These are phyloP conservation scores for Pyrenopolyporus hunteri DNA, from an alignment of 495 filamentous ascomycete genomes.

Conservation along the genomic window DNA sequence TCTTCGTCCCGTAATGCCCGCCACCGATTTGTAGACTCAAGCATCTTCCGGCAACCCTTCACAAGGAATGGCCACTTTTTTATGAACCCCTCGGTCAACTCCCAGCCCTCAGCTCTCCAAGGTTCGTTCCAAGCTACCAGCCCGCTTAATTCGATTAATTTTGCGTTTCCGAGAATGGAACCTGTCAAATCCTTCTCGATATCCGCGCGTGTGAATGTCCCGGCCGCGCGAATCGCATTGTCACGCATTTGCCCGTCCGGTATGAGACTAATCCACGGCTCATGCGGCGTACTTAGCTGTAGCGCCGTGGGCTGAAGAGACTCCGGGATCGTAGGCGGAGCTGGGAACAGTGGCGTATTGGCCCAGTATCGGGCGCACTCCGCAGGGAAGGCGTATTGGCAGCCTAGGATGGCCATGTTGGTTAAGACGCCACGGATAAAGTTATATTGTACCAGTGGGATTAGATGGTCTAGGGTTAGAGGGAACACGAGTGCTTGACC, in stretches of 20 bases:
- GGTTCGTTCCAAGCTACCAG: slow-evolving; percentile 56
- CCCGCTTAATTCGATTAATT: slow-evolving; percentile 26
- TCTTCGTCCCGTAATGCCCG: slow-evolving; percentile 45
- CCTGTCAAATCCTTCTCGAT: slow-evolving; percentile 49
- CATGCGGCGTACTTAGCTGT: slow-evolving; percentile 51
- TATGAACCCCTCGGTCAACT: slow-evolving; percentile 49
- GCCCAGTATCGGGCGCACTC: slow-evolving; percentile 20
- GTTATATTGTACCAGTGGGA: slow-evolving; percentile 46
- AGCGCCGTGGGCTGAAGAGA: slow-evolving; percentile 56
- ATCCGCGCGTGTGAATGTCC: slow-evolving; percentile 52
- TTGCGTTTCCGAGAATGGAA: slow-evolving; percentile 7
- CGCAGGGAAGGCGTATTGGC: slow-evolving; percentile 19
- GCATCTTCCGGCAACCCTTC: slow-evolving; percentile 45
- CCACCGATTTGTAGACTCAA: slow-evolving; percentile 53
- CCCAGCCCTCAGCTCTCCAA: slow-evolving; percentile 52
- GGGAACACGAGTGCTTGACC: slow-evolving; percentile 28
- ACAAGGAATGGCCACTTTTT: slow-evolving; percentile 53
- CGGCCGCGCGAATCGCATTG: slow-evolving; percentile 52
- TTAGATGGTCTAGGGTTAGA: slow-evolving; percentile 44
- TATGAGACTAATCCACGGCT: slow-evolving; percentile 62
- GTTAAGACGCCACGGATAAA: slow-evolving; percentile 43
- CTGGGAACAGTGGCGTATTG: slow-evolving; percentile 23
- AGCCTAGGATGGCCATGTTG: slow-evolving; percentile 38
- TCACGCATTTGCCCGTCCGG: slow-evolving; percentile 58
- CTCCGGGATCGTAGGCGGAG: slow-evolving; percentile 40